Percentiles rank a stretch among this genome's conserved stretches.
Conservation (phyloP, 2,329 filamentous ascomycete species). For the Pseudopyrenochaeta lycopersici region DNA sequence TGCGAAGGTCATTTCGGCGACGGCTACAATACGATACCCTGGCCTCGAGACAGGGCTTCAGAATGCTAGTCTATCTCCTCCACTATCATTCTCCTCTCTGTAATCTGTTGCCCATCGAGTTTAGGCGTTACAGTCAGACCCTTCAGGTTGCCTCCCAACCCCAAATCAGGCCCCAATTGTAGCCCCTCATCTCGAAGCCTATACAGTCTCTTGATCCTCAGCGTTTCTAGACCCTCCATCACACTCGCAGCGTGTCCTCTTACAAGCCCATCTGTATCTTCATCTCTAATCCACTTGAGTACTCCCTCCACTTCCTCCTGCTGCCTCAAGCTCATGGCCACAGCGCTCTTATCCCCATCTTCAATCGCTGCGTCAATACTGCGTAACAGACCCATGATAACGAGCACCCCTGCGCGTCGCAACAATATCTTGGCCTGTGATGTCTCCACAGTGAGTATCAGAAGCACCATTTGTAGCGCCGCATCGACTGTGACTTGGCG, state of each 20-base stretch:
- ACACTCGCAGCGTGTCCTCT: conserved; percentile 72
- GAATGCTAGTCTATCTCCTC: conserved; percentile 67
- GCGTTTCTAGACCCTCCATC: conserved; percentile 71
- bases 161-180: conserved; percentile 32
- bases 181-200: conserved; percentile 44
- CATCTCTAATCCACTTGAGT: conserved; percentile 69
- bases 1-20: conserved; percentile 13
- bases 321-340: conserved; percentile 65
- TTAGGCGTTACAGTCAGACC: conserved; percentile 56
- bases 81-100: conserved; percentile 51
- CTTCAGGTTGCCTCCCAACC: conserved; percentile 51
- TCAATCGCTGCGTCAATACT: conserved; percentile 65
- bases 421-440: conserved; percentile 70
- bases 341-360: conserved; percentile 46
- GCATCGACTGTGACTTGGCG: conserved; percentile 52
- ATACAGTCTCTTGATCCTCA: conserved; percentile 64
- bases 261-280: conserved; percentile 75
- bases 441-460: conserved; percentile 70
- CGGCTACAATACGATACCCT: conserved; percentile 10
- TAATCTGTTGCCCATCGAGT: not conserved
- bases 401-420: conserved; percentile 70
- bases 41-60: conserved; percentile 3
- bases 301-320: conserved; percentile 69
- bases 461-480: conserved; percentile 70
- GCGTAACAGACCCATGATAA: conserved; percentile 69